Conservation (phyloP, 352 stramenopile species). For the Phytopythium montanum region DNA sequence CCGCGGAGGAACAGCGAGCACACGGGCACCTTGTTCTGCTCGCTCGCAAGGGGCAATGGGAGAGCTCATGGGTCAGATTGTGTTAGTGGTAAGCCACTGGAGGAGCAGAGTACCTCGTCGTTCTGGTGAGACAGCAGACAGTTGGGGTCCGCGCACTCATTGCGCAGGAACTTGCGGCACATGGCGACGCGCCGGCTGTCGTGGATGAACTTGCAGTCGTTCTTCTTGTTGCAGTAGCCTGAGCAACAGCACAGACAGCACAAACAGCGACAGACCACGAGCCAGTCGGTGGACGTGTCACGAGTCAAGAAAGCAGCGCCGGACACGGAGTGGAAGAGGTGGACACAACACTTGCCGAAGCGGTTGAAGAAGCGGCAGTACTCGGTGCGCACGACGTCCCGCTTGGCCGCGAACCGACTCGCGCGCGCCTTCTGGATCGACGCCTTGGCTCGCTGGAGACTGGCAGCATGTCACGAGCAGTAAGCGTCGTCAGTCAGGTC, state of each 20-base stretch:
- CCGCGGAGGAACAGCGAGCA: slow-evolving; percentile 78
- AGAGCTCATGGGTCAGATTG: neutral
- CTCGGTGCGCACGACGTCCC: slow-evolving; percentile 44
- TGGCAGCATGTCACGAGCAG: slow-evolving; percentile 10
- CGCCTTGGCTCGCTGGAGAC: slow-evolving; percentile 42
- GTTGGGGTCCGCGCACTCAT: slow-evolving; percentile 49
- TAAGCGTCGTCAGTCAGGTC: slow-evolving; percentile 2
- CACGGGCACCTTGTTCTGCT: slow-evolving; percentile 80
- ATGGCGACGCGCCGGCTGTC: slow-evolving; percentile 81
- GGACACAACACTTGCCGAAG: slow-evolving; percentile 49
- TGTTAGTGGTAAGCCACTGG: slow-evolving; percentile 2
- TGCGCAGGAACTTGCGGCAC: slow-evolving; percentile 72
- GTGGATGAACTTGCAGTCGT: slow-evolving; percentile 78
- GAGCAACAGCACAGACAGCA: slow-evolving; percentile 7
- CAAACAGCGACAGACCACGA: slow-evolving; percentile 1
- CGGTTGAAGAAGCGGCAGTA: slow-evolving; percentile 84
- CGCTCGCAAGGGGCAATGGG: slow-evolving; percentile 10
- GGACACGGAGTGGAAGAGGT: neutral
- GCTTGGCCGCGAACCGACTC: slow-evolving; percentile 28
- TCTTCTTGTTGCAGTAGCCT: slow-evolving; percentile 84
- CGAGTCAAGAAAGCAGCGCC: slow-evolving; percentile 1
- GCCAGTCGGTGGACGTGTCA: neutral
- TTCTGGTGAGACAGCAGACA: slow-evolving; percentile 69
- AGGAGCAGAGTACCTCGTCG: slow-evolving; percentile 50
- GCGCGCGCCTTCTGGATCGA: slow-evolving; percentile 43